These are phyloP conservation scores for Lumnitzera racemosa DNA, from an alignment of 345 rosid species.

Conservation along the genomic window DNA sequence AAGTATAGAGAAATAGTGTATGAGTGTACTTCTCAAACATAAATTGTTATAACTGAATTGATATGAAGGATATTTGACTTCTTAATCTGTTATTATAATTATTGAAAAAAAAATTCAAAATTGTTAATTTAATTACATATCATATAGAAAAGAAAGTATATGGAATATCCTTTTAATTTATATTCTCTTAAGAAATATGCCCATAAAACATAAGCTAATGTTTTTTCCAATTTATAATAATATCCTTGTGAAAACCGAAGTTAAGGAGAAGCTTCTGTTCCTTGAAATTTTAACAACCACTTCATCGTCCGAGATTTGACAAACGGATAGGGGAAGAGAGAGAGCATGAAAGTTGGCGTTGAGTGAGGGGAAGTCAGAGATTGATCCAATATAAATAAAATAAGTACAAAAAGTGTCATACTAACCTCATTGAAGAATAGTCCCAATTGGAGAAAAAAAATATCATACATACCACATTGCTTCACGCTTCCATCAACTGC, in stretches of 20 bases:
- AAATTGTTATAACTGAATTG: no score
- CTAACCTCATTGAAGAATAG: no score
- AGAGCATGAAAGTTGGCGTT: slow-evolving; percentile 9
- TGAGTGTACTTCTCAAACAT: no score
- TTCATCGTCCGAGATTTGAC: neutral
- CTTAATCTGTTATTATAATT: no score
- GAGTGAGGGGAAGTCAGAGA: slow-evolving; percentile 8
- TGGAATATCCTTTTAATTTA: no score
- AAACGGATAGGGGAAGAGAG: neutral
- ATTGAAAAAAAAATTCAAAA: no score
- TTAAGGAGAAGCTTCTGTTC: slow-evolving; percentile 22
- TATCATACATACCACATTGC: slow-evolving; percentile 6
- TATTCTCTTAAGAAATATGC: no score
- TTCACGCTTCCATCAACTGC: slow-evolving; percentile 10
- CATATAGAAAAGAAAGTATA: no score
- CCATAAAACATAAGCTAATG: no score
- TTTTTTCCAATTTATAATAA: neutral
- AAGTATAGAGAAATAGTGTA: no score
- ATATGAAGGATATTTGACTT: no score
- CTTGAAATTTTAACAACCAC: neutral
- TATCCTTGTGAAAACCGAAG: slow-evolving; percentile 9
- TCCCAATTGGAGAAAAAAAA: neutral
- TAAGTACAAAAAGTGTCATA: slow-evolving; percentile 1
- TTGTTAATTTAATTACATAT: no score
- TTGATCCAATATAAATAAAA: neutral